These are phyloP conservation scores for Crucibulum laeve DNA, from an alignment of 768 basidiomycete genomes.

Conservation along the genomic window DNA sequence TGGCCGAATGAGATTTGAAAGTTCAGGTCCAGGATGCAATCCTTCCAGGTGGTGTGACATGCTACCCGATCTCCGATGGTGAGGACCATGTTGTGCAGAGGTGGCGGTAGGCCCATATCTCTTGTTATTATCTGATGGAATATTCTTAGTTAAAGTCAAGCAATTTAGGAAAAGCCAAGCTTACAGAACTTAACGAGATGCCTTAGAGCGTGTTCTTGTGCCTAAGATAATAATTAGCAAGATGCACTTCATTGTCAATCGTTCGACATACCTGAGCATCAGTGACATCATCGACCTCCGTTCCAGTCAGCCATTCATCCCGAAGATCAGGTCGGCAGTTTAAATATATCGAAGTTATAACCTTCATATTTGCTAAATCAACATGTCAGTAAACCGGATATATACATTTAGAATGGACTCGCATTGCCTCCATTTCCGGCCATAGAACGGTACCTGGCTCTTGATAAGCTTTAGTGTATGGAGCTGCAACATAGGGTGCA, in stretches of 20 bases:
- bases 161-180: conserved; percentile 19
- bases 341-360: conserved; percentile 96
- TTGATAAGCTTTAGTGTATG: conserved; percentile 97
- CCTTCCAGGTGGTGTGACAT: conserved; percentile 81
- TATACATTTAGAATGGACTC: conserved; percentile 16
- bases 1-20: conserved; percentile 71
- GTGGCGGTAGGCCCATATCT: conserved; percentile 70
- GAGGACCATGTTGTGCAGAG: conserved; percentile 43
- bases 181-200: conserved; percentile 92
- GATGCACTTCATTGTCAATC: background rate
- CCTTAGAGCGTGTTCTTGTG: conserved; percentile 92
- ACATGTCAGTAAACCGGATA: conserved; percentile 5
- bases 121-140: conserved; percentile 74
- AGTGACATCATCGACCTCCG: conserved; percentile 86
- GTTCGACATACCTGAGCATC: conserved; percentile 71
- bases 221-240: conserved; percentile 36
- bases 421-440: conserved; percentile 98
- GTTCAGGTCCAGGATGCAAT: conserved; percentile 67
- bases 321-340: conserved; percentile 95
- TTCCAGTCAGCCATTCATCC: conserved; percentile 95
- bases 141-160: conserved; percentile 8
- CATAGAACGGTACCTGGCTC: conserved; percentile 97
- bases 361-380: conserved; percentile 92
- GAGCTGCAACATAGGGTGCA: conserved; percentile 90
- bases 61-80: conserved; percentile 78